A percentile compares a stretch with the other conserved stretches of the same genome.
phyloP scores from a whole-genome alignment of 2,329 filamentous ascomycete genomes.

The Helotiales sp. region DNA sequence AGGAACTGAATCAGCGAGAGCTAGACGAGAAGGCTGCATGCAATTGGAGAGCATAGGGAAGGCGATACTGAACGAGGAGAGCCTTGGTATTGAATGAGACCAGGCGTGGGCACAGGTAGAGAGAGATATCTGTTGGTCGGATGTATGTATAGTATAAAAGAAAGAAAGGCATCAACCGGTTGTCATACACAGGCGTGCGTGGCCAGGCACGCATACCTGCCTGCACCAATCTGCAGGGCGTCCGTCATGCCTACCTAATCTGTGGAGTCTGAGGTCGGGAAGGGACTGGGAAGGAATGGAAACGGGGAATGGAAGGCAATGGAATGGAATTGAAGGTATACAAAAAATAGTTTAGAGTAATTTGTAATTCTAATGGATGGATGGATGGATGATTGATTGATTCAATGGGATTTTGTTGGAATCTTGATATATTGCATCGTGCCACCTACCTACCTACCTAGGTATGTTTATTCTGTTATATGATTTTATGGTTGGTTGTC shows the following conservation, averaged over 20 bases:
- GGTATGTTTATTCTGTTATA: too few relatives aligned
- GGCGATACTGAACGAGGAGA: not conserved
- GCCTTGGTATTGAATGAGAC: not conserved
- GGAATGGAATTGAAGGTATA: not conserved
- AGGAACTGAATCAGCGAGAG: too few relatives aligned
- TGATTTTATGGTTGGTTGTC: too few relatives aligned
- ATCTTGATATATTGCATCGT: not conserved
- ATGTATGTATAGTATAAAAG: not conserved
- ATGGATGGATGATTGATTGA: too few relatives aligned
- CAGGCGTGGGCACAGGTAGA: too few relatives aligned
- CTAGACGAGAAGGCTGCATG: too few relatives aligned
- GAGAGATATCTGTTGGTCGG: not conserved
- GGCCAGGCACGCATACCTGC: too few relatives aligned
- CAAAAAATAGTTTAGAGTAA: slow-evolving; percentile 1
- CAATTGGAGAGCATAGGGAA: not conserved
- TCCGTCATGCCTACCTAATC: not conserved
- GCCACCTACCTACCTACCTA: too few relatives aligned
- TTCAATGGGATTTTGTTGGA: too few relatives aligned
- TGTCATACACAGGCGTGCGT: not conserved
- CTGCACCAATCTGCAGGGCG: too few relatives aligned
- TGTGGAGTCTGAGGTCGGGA: not conserved
- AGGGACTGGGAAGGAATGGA: not conserved
- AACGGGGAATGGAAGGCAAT: not conserved
- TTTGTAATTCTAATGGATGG: slow-evolving; percentile 1
- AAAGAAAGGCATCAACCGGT: not conserved